Evolutionary conservation across 805 yeast species (phyloP), one percentile per base, ranked within the genome.

Genomic region (Hanseniaspora jakobsenii): DNA sequence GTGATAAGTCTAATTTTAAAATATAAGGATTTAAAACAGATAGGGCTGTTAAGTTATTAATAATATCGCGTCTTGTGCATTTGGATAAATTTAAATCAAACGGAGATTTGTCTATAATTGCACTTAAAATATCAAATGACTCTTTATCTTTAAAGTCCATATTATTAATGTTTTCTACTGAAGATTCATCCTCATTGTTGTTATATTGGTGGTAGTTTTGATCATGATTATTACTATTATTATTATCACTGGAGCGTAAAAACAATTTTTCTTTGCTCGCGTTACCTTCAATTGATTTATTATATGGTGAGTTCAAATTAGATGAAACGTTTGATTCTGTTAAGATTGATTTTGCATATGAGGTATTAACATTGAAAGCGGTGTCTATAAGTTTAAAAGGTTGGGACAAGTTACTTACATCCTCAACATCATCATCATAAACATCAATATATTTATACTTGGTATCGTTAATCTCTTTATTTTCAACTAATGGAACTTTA

Each of bases 11-110:
- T 14, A 46, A 27, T 18, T 46, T 36, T 8, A 46, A 7, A 10
- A 46, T 7, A 16, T 35, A 34, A n/a, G 48, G 48, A 18, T 38
- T 37, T 9, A 46, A 14, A 16, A 39, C 45, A 10, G 27, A 28
- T 5, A 46, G 13, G 8, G 31, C 18, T 27, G 32, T n/a, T 23
- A 46, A 19, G 26, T 36, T 35, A 9, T 46, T 36, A 17, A 38
- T n/a, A 6, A 45, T 36, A 23, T 45, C 44, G 12, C 16, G 10
- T 24, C 24, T 30, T 5, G n/a, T 13, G 4, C 28, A 36, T 8
- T 24, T 31, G 12, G 36, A 23, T 4, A 43, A 17, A 30, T 31
- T 31, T 9, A 36, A 14, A n/a, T 36, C 41, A 36, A 36, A 43
- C 3, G 41, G 37, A 23, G 28, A 36, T 10, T 14, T 13, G 18